Base-by-base conservation (phyloP, 768 basidiomycete genomes). In the Lactifluus pinguis region DNA sequence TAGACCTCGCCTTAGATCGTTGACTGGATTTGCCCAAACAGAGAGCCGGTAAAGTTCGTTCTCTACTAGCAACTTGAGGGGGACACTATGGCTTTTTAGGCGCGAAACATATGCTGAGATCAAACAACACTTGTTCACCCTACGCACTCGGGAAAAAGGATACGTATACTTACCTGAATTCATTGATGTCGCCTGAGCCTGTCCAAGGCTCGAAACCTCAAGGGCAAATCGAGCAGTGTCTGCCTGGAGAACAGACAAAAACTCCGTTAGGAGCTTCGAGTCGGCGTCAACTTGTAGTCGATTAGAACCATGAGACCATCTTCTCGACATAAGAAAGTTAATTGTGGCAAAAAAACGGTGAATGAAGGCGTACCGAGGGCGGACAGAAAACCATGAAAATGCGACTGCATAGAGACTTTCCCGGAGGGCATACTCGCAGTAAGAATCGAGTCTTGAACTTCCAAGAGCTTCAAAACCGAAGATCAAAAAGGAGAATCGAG, bases 251-350 rank as follows among this genome's bases (percentile, higher is more conserved):
- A 86, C 85, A 0, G 81, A 81, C 30, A 90, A 70, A 68, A 99
- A 91, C 68, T 98, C 93, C 17, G 84, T 83, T 7, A 98, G 74
- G 0, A 95, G 78, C 71, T 87, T 92, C 67, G 94, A 82, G 69
- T 98, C 95, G 1, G 89, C 85, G 64, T 89, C 85, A 19, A 98
- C 77, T 73, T 98, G 94, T 6, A 92, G 84, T 2, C 92, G 85
- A 72, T 92, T 92, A 29, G 91, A 89, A n/a, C 95, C 97, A 70
- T 86, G 97, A 4, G 95, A 87, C 95, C 95, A 98, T 67, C 95
- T 98, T 67, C 1, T 15, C 32, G 11, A 11, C 30, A 11, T 49
- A 17, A 53, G 62, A 19, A 48, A 34, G 51, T n/a, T 6, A 30
- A 3, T 48, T 8, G 25, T 34, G 3, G 5, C 17, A 6, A 10